Conservation (phyloP, 805 yeast species). For the Schwanniomyces occidentalis region DNA sequence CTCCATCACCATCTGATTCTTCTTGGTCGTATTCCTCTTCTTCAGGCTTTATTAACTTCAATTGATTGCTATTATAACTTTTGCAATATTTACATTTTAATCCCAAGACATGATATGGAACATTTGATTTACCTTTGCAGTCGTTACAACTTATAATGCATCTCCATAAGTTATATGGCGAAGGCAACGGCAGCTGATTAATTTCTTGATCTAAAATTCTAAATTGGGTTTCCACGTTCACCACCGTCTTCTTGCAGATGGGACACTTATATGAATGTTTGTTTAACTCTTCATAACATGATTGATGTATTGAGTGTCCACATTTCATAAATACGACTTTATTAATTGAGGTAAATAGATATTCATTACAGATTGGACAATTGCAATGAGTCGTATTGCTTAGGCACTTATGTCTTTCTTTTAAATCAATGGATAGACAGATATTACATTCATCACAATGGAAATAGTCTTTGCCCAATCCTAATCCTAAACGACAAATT, state of each 20-base stretch:
- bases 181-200: slow-evolving; percentile 70
- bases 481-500: slow-evolving; percentile 86
- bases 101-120: slow-evolving; percentile 80
- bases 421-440: slow-evolving; percentile 78
- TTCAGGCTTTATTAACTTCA: slow-evolving; percentile 68
- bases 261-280: slow-evolving; percentile 89
- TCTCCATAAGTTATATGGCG: slow-evolving; percentile 74
- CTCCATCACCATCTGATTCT: slow-evolving; percentile 7
- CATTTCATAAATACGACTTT: slow-evolving; percentile 91
- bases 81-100: slow-evolving; percentile 83
- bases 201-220: slow-evolving; percentile 85
- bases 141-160: slow-evolving; percentile 81
- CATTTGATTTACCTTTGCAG: slow-evolving; percentile 79
- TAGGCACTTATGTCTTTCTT: slow-evolving; percentile 77
- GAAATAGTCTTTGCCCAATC: slow-evolving; percentile 84
- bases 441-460: slow-evolving; percentile 91
- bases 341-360: slow-evolving; percentile 76
- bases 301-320: slow-evolving; percentile 91
- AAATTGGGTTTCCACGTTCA: slow-evolving; percentile 87
- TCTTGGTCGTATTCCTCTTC: slow-evolving; percentile 27
- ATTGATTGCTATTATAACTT: slow-evolving; percentile 82
- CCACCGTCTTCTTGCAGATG: slow-evolving; percentile 77
- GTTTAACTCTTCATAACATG: slow-evolving; percentile 79
- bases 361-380: slow-evolving; percentile 92
- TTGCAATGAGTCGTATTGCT: slow-evolving; percentile 86